phyloP scores from a whole-genome alignment of 2,329 filamentous ascomycete genomes.

The Penicillium concentricum region DNA sequence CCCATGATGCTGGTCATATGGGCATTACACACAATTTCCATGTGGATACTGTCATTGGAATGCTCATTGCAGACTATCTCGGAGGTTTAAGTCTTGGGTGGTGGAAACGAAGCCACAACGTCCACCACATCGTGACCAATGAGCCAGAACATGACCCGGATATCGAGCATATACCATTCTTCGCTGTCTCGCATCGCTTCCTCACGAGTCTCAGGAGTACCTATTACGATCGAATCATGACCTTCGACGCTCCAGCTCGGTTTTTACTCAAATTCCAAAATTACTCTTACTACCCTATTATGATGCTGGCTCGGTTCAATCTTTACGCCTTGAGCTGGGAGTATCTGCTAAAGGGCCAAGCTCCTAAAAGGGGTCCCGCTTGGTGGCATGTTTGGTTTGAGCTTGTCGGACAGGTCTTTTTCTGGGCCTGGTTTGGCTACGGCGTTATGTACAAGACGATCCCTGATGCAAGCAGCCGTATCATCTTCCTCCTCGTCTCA shows the following conservation, averaged over 20 bases:
- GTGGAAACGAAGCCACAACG: constrained; percentile 97
- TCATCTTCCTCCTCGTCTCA: constrained; percentile 74
- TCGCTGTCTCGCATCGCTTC: constrained; percentile 81
- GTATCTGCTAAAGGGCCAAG: constrained; percentile 68
- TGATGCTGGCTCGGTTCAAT: constrained; percentile 82
- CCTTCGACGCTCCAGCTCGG: constrained; percentile 72
- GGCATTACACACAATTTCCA: constrained; percentile 92
- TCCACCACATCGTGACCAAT: constrained; percentile 96
- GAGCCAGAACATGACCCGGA: constrained; percentile 93
- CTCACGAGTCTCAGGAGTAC: constrained; percentile 71
- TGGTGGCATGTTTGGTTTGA: constrained; percentile 86
- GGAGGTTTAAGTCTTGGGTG: constrained; percentile 89
- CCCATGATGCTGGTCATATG: constrained; percentile 95
- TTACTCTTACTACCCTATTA: constrained; percentile 78
- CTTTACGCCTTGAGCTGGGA: constrained; percentile 80
- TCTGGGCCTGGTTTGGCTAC: constrained; percentile 87
- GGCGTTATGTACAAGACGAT: constrained; percentile 71
- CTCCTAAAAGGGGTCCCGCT: constrained; percentile 71
- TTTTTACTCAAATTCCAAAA: constrained; percentile 71
- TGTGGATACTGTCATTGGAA: constrained; percentile 79
- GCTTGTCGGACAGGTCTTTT: constrained; percentile 70
- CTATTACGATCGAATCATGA: constrained; percentile 79
- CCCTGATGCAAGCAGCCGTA: constrained; percentile 65
- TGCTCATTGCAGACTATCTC: constrained; percentile 83
- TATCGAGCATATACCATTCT: constrained; percentile 86